These are phyloP conservation scores for Astrephomene gubernaculifera DNA, from an alignment of 139 green algal genomes.

Conservation along the genomic window DNA sequence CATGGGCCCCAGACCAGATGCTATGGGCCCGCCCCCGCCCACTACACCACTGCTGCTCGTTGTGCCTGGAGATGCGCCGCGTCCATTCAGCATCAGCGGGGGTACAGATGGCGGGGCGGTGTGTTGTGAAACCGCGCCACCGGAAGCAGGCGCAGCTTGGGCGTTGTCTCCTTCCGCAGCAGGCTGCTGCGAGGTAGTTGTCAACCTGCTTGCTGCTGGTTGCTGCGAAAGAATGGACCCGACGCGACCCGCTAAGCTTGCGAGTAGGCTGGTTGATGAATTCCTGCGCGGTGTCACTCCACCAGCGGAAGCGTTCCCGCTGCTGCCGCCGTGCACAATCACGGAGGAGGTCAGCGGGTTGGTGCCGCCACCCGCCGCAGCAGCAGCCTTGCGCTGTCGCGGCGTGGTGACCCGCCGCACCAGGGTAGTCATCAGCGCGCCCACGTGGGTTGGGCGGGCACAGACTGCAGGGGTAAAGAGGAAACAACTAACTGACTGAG, in stretches of 20 bases:
- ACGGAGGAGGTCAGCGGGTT: not conserved
- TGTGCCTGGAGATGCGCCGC: no score
- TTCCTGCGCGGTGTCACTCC: constrained; percentile 26
- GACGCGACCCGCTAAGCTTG: constrained; percentile 10
- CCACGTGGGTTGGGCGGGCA: constrained; percentile 20
- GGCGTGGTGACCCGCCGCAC: constrained; percentile 28
- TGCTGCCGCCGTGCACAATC: not conserved
- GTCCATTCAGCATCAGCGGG: no score
- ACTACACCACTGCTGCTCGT: not conserved
- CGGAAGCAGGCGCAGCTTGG: no score
- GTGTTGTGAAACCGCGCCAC: no score
- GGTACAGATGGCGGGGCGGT: no score
- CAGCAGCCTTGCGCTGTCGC: not conserved
- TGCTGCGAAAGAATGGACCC: constrained; percentile 15
- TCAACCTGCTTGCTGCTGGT: no score
- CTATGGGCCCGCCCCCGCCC: not conserved
- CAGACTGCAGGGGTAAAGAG: not conserved
- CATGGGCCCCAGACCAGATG: constrained; percentile 21
- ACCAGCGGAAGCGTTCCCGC: not conserved
- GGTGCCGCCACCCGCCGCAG: no score
- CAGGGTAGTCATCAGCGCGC: constrained; percentile 9
- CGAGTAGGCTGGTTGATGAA: not conserved
- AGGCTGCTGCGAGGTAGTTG: no score
- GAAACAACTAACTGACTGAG: not conserved
- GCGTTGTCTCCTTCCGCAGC: no score